A percentile compares a stretch with the other conserved stretches of the same genome.
phyloP scores from a whole-genome alignment of 2,329 filamentous ascomycete species.

The Hirsutella rhossiliensis region DNA sequence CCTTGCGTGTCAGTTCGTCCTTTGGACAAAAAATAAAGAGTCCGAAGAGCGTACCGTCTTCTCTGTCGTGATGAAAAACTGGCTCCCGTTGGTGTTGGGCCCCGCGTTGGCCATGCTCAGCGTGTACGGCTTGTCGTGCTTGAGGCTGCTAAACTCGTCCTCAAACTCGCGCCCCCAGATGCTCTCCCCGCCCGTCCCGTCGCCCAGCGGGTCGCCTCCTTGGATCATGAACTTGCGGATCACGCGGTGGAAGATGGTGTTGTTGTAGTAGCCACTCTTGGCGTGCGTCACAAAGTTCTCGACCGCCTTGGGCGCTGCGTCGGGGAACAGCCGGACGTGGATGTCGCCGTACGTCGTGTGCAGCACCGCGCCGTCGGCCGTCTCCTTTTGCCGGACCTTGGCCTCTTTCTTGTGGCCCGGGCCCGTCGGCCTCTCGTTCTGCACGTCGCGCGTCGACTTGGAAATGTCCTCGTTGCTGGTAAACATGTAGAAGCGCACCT shows the following conservation, averaged over 20 bases:
- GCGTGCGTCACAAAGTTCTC: constrained; percentile 96
- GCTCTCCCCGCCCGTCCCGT: constrained; percentile 76
- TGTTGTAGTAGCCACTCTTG: constrained; percentile 88
- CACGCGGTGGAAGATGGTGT: constrained; percentile 92
- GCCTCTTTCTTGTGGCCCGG: constrained; percentile 41
- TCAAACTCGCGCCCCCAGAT: constrained; percentile 93
- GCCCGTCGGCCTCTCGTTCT: constrained; percentile 82
- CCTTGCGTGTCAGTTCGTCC: background rate
- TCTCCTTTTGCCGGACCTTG: constrained; percentile 49
- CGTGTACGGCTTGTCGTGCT: constrained; percentile 93
- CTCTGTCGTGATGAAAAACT: constrained; percentile 98
- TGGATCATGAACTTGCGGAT: constrained; percentile 99
- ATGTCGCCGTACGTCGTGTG: constrained; percentile 95
- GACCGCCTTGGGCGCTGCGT: constrained; percentile 84
- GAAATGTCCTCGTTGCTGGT: constrained; percentile 78
- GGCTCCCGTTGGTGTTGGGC: constrained; percentile 86
- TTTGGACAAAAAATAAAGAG: background rate
- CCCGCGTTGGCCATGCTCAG: constrained; percentile 97
- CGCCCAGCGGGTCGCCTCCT: constrained; percentile 86
- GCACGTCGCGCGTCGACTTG: constrained; percentile 77
- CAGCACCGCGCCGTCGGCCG: constrained; percentile 67
- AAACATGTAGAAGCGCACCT: constrained; percentile 96
- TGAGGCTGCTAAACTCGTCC: constrained; percentile 84
- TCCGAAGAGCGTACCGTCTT: constrained; percentile 54
- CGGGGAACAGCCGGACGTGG: constrained; percentile 82